Evolutionary conservation across 2,329 filamentous ascomycete genomes (phyloP).

Genomic region (Fusarium concolor): DNA sequence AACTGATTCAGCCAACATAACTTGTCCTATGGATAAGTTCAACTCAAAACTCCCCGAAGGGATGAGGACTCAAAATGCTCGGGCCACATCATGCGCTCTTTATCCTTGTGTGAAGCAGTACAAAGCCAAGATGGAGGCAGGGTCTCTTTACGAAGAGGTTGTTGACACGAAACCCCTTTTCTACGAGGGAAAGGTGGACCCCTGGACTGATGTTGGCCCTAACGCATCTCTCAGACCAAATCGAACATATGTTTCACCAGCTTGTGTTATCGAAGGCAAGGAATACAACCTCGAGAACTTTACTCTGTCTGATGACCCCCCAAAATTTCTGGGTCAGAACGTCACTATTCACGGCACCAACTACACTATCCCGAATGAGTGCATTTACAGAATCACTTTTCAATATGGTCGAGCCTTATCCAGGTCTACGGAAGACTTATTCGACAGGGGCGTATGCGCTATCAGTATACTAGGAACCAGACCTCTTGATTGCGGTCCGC

Average conservation of each 20-base stretch:
- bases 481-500: neutral
- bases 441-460: neutral
- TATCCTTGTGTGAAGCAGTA: conserved; percentile 18
- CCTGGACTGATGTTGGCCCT: too few species aligned
- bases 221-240: neutral
- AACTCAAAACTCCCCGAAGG: neutral
- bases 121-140: neutral
- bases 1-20: neutral
- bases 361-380: neutral
- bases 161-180: neutral
- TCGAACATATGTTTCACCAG: neutral
- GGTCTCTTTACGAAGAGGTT: neutral
- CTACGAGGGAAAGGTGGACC: neutral
- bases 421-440: neutral
- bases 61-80: neutral
- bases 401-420: neutral
- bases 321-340: too few species aligned
- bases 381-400: neutral
- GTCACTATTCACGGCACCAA: neutral
- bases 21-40: neutral
- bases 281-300: conserved; percentile 2
- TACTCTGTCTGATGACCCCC: neutral
- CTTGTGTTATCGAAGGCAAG: neutral
- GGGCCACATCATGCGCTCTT: neutral
- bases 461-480: neutral